These are phyloP conservation scores for Colletotrichum agaves DNA, from an alignment of 2,329 filamentous ascomycete species.

Conservation along the genomic window DNA sequence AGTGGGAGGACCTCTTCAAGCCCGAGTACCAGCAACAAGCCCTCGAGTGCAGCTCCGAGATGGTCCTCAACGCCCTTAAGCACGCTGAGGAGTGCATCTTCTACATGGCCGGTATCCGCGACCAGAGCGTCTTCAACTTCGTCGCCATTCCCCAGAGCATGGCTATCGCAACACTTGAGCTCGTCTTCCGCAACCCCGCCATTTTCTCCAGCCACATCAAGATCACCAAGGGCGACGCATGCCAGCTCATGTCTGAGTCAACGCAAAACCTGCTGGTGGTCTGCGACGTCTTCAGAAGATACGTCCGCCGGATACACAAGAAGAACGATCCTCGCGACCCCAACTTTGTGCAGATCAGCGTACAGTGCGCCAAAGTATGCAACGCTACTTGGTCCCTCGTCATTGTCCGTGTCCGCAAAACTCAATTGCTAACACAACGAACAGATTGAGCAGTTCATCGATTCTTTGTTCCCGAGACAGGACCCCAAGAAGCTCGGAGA, in stretches of 20 bases:
- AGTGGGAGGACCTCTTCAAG: slow-evolving; percentile 91
- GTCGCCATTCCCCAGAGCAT: slow-evolving; percentile 96
- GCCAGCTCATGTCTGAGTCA: slow-evolving; percentile 89
- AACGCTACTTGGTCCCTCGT: not conserved
- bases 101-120: slow-evolving; percentile 93
- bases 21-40: slow-evolving; percentile 81
- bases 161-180: slow-evolving; percentile 94
- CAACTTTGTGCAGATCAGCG: slow-evolving; percentile 90
- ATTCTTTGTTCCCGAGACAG: slow-evolving; percentile 89
- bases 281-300: slow-evolving; percentile 83
- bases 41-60: slow-evolving; percentile 87
- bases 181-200: slow-evolving; percentile 89
- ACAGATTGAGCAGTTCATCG: slow-evolving; percentile 94
- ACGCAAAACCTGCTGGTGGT: slow-evolving; percentile 88
- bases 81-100: slow-evolving; percentile 95
- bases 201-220: slow-evolving; percentile 92
- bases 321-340: slow-evolving; percentile 96
- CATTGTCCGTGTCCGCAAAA: slow-evolving; percentile 7
- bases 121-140: slow-evolving; percentile 99
- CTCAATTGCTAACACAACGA: slow-evolving; percentile 35
- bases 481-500: slow-evolving; percentile 70
- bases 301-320: slow-evolving; percentile 83
- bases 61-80: slow-evolving; percentile 89
- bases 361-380: slow-evolving; percentile 83
- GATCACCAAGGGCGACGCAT: slow-evolving; percentile 95